These are phyloP conservation scores for Suillus ampliporus DNA, from an alignment of 768 basidiomycete species.

Conservation along the genomic window DNA sequence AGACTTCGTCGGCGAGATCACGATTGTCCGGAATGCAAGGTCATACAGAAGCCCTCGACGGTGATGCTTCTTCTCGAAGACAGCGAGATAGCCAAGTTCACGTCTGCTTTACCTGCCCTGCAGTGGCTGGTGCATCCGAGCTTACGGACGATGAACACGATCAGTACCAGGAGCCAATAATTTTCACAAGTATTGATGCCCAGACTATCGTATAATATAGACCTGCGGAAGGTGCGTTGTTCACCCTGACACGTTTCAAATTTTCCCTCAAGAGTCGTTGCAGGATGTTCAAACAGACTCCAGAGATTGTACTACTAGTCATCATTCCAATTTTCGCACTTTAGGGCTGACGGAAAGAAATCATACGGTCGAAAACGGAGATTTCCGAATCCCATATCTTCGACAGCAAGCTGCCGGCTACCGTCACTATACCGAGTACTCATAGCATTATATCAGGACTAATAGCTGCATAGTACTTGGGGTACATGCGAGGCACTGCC, in stretches of 20 bases:
- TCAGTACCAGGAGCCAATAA: not conserved
- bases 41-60: too few species aligned
- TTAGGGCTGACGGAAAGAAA: too few species aligned
- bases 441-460: not conserved
- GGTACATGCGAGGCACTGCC: too few species aligned
- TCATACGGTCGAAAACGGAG: too few species aligned
- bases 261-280: not conserved
- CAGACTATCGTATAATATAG: not conserved
- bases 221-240: not conserved
- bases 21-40: too few species aligned
- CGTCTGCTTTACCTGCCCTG: not conserved
- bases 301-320: too few species aligned
- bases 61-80: too few species aligned
- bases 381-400: too few species aligned
- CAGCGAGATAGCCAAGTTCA: not conserved
- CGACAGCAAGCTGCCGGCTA: too few species aligned
- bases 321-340: too few species aligned
- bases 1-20: not conserved
- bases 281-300: not conserved
- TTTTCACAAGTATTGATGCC: not conserved
- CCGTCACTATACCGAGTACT: too few species aligned
- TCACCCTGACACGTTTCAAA: not conserved
- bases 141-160: not conserved
- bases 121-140: not conserved
- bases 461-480: too few species aligned